Evolutionary conservation across 2,329 filamentous ascomycete genomes (phyloP).

Genomic region (Fusarium humuli): DNA sequence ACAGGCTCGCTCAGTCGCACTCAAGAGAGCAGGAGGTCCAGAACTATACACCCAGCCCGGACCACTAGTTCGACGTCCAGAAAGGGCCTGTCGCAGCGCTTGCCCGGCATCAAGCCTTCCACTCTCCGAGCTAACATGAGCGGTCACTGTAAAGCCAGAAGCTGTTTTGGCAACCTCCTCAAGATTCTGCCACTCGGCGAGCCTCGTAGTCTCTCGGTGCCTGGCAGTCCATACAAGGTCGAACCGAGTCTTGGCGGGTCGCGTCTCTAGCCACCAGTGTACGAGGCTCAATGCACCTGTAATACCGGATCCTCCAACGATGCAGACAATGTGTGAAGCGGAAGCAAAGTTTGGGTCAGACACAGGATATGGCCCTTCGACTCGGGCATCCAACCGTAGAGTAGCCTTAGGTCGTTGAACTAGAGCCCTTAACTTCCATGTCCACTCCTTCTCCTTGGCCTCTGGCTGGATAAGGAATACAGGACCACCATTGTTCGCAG

Average conservation of each 20-base stretch:
- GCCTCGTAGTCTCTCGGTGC: not conserved
- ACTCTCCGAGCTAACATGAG: not conserved
- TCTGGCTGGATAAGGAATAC: not conserved
- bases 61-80: no score
- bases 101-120: not conserved
- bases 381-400: not conserved
- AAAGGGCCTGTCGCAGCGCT: not conserved
- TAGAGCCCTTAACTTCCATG: not conserved
- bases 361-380: not conserved
- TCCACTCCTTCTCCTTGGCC: not conserved
- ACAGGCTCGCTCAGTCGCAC: not conserved
- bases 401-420: not conserved
- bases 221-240: not conserved
- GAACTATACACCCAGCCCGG: not conserved
- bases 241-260: not conserved
- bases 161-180: not conserved
- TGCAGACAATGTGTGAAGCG: not conserved
- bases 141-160: rapidly evolving
- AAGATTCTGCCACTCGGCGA: not conserved
- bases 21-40: not conserved
- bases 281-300: not conserved
- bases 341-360: not conserved
- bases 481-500: not conserved
- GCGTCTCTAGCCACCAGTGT: not conserved
- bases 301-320: not conserved